These are phyloP conservation scores for Chlorella sp. DNA, from an alignment of 139 green algal species.

Conservation along the genomic window DNA sequence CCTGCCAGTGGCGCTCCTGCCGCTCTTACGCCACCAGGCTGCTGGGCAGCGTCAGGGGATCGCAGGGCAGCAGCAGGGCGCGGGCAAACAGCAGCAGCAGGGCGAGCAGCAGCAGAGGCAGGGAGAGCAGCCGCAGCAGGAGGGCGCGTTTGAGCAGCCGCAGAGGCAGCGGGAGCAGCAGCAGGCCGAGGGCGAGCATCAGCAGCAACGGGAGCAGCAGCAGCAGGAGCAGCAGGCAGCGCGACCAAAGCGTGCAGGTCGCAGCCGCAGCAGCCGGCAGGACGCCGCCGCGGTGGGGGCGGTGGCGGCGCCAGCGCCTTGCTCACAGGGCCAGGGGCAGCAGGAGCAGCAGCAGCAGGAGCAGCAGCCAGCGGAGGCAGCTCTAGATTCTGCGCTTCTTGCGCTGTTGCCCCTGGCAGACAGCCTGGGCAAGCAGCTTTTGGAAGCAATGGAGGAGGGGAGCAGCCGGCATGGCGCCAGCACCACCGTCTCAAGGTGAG, in stretches of 20 bases:
- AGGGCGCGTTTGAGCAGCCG: neutral
- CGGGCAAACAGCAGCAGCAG: neutral
- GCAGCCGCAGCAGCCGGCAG: neutral
- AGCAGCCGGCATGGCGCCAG: neutral
- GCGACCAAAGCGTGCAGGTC: neutral
- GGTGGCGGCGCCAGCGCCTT: neutral
- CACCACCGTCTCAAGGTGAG: neutral
- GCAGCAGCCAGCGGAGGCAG: neutral
- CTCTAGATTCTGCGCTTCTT: neutral
- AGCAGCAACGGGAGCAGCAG: neutral
- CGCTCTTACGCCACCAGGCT: neutral
- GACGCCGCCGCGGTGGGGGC: neutral
- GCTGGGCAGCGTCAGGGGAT: neutral
- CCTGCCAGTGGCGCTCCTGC: conserved; percentile 7
- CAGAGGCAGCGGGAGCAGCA: neutral
- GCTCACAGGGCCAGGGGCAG: neutral
- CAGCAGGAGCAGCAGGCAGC: too few relatives aligned
- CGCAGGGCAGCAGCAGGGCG: neutral
- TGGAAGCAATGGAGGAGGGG: neutral
- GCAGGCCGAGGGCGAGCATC: neutral
- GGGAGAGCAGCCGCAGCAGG: neutral
- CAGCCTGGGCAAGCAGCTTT: neutral
- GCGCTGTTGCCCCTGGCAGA: neutral
- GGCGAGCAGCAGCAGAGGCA: neutral
- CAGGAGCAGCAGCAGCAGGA: neutral